Evolutionary conservation across 768 basidiomycete genomes (phyloP).

Genomic region (Fibroporia radiculosa): DNA sequence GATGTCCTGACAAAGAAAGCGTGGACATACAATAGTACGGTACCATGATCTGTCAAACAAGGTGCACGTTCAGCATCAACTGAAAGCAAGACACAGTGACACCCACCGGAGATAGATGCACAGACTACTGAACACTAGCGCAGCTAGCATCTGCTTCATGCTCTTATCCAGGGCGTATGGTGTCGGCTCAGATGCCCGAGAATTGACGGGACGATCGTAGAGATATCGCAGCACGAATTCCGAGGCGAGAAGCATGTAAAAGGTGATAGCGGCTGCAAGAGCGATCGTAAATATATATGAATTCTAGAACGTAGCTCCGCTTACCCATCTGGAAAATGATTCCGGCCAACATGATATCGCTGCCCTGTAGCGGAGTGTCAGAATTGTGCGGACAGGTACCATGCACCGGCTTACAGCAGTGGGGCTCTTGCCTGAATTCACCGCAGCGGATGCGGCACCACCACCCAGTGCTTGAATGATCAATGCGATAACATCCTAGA

Average conservation of each 20-base stretch:
- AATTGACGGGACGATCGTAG: slow-evolving; percentile 26
- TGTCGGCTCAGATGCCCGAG: slow-evolving; percentile 5
- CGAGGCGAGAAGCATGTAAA: slow-evolving; percentile 31
- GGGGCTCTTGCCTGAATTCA: slow-evolving; percentile 14
- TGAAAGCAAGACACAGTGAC: slow-evolving; percentile 7
- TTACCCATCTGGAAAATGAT: slow-evolving; percentile 51
- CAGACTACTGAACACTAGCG: slow-evolving; percentile 31
- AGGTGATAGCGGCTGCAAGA: slow-evolving; percentile 31
- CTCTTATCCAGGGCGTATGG: slow-evolving; percentile 10
- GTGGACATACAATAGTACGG: slow-evolving; percentile 29
- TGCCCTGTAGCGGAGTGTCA: slow-evolving; percentile 25
- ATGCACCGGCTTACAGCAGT: slow-evolving; percentile 11
- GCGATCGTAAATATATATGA: neutral
- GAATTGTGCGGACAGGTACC: neutral
- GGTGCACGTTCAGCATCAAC: neutral
- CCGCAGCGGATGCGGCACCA: slow-evolving; percentile 33
- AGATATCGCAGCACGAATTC: slow-evolving; percentile 40
- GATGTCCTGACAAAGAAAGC: neutral
- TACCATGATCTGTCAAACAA: slow-evolving; percentile 33
- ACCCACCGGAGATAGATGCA: slow-evolving; percentile 44
- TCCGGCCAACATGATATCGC: slow-evolving; percentile 53
- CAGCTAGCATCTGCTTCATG: slow-evolving; percentile 26
- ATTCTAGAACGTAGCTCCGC: slow-evolving; percentile 6
- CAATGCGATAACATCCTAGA: slow-evolving; percentile 47
- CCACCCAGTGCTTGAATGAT: slow-evolving; percentile 62